Conservation (phyloP, 768 basidiomycete species). For the Boletus edulis region DNA sequence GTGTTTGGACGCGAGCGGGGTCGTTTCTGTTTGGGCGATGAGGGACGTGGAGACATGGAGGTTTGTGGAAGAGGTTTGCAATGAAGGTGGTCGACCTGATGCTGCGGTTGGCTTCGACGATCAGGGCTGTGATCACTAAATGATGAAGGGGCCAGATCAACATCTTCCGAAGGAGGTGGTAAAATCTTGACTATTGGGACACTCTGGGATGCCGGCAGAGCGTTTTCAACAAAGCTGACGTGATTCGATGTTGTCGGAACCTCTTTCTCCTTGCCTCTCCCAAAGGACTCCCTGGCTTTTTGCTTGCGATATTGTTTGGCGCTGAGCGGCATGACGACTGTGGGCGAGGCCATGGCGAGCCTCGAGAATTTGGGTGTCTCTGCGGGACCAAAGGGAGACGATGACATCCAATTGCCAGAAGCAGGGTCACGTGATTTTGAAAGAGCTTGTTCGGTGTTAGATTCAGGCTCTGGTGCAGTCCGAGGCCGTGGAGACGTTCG, state of each 20-base stretch:
- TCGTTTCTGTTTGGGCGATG: slow-evolving; percentile 6
- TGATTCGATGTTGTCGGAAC: neutral
- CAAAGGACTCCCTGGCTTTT: slow-evolving; percentile 9
- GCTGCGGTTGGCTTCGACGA: slow-evolving; percentile 3
- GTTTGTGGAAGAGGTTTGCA: slow-evolving; percentile 3
- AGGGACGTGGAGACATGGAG: slow-evolving; percentile 3
- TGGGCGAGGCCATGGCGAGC: slow-evolving; percentile 26
- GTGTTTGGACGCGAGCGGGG: slow-evolving; percentile 19
- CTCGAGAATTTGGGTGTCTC: slow-evolving; percentile 30
- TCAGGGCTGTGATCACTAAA: neutral
- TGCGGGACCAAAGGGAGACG: slow-evolving; percentile 30
- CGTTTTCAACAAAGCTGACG: slow-evolving; percentile 15
- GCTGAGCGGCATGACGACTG: slow-evolving; percentile 31
- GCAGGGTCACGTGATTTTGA: slow-evolving; percentile 25
- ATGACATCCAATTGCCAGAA: slow-evolving; percentile 29
- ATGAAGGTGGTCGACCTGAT: neutral
- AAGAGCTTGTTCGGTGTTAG: slow-evolving; percentile 15
- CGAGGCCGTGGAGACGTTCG: slow-evolving; percentile 6
- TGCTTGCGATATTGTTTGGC: slow-evolving; percentile 27
- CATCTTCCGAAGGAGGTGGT: slow-evolving; percentile 10
- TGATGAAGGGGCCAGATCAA: neutral
- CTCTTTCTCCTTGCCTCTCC: slow-evolving; percentile 10
- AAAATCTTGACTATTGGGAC: slow-evolving; percentile 17
- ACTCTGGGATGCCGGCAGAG: neutral
- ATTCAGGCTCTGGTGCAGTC: neutral